Evolutionary conservation across 2,329 filamentous ascomycete species (phyloP).

Genomic region (Phialophora macrospora): DNA sequence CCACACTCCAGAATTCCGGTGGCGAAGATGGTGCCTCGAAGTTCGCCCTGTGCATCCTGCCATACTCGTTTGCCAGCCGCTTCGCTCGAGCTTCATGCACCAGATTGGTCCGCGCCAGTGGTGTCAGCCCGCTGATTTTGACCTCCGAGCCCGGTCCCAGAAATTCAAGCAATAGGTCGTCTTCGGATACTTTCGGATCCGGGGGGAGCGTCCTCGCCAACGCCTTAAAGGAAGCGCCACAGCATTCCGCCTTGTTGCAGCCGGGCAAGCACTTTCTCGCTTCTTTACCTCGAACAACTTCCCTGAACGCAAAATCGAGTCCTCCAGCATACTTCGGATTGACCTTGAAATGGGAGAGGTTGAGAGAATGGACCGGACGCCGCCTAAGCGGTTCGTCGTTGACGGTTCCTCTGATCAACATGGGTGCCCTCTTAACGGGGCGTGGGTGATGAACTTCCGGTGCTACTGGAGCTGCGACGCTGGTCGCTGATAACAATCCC

Average conservation of each 20-base stretch:
- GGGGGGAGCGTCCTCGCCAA: slow-evolving; percentile 58
- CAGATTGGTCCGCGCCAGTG: slow-evolving; percentile 59
- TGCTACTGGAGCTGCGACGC: slow-evolving; percentile 10
- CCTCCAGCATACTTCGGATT: slow-evolving; percentile 76
- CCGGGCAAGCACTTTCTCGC: slow-evolving; percentile 73
- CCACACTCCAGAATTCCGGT: slow-evolving; percentile 86
- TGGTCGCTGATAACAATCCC: slow-evolving; percentile 23
- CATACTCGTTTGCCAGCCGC: slow-evolving; percentile 73
- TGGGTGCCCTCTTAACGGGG: slow-evolving; percentile 3
- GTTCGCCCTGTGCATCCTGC: slow-evolving; percentile 72
- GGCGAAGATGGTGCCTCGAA: slow-evolving; percentile 74
- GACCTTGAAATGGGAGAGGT: slow-evolving; percentile 76
- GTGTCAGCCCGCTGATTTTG: slow-evolving; percentile 62
- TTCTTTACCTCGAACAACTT: slow-evolving; percentile 72
- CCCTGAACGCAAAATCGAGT: slow-evolving; percentile 71
- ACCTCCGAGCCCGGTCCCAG: slow-evolving; percentile 39
- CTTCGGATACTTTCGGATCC: slow-evolving; percentile 40
- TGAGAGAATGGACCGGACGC: slow-evolving; percentile 62
- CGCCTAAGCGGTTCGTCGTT: slow-evolving; percentile 59
- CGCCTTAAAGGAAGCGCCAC: slow-evolving; percentile 71
- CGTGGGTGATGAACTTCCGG: not conserved
- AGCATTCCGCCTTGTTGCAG: slow-evolving; percentile 77
- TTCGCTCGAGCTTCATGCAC: slow-evolving; percentile 77
- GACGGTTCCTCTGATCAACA: slow-evolving; percentile 16
- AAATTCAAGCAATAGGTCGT: slow-evolving; percentile 44